phyloP scores from a whole-genome alignment of 2,329 filamentous ascomycete genomes.

The Ambrosiella cleistominuta region DNA sequence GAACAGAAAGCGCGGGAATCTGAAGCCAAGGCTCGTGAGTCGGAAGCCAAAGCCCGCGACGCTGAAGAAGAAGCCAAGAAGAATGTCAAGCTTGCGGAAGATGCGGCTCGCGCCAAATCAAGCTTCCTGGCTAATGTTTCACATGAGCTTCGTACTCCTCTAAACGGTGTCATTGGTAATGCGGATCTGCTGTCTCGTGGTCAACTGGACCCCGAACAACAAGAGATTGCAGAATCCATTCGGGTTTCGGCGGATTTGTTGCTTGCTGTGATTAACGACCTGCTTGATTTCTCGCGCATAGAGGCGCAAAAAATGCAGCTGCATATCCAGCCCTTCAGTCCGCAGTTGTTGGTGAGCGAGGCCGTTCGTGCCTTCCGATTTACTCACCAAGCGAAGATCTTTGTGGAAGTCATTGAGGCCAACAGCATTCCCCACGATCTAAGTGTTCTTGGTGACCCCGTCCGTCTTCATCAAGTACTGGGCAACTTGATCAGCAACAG shows the following conservation, averaged over 20 bases:
- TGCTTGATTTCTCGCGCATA: constrained; percentile 87
- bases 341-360: constrained; percentile 48
- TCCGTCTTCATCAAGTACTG: constrained; percentile 48
- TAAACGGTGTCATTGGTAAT: constrained; percentile 81
- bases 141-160: constrained; percentile 63
- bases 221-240: constrained; percentile 76
- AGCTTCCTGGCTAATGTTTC: constrained; percentile 69
- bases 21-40: constrained; percentile 23
- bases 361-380: constrained; percentile 49
- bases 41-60: constrained; percentile 58
- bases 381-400: constrained; percentile 45
- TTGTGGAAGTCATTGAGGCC: constrained; percentile 47
- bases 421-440: constrained; percentile 60
- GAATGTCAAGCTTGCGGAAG: constrained; percentile 66
- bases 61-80: constrained; percentile 61
- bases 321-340: constrained; percentile 52
- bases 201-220: constrained; percentile 54
- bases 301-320: constrained; percentile 77
- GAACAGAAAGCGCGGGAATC: constrained; percentile 32
- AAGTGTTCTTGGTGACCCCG: constrained; percentile 43
- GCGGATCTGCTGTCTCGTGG: constrained; percentile 68
- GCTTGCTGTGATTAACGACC: constrained; percentile 88
- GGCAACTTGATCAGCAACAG: constrained; percentile 85
- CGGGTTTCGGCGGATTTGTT: constrained; percentile 72
- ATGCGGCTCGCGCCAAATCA: constrained; percentile 66